phyloP scores from a whole-genome alignment of 768 basidiomycete species.

The Imleria badia region DNA sequence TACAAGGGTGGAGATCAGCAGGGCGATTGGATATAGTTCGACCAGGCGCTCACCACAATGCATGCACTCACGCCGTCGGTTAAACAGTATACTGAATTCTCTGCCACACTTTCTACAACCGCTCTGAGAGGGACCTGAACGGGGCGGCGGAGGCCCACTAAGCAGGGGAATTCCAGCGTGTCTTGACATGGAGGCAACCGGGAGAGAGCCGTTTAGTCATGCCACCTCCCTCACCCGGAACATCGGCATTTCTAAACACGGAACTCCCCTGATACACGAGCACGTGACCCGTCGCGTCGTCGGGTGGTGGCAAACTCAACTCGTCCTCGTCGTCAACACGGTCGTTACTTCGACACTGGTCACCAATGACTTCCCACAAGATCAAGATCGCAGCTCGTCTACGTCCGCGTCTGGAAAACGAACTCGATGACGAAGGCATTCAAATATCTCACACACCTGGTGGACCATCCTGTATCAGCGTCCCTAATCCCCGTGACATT shows the following conservation, averaged over 20 bases:
- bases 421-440: conserved; percentile 62
- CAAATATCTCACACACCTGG: conserved; percentile 47
- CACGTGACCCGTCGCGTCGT: conserved; percentile 32
- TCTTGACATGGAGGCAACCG: conserved; percentile 19
- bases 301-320: conserved; percentile 24
- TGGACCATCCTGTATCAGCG: conserved; percentile 52
- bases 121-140: conserved; percentile 24
- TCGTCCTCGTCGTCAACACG: too few species aligned
- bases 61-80: conserved; percentile 63
- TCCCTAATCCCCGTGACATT: conserved; percentile 68
- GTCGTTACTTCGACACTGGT: too few species aligned
- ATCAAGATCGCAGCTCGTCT: conserved; percentile 74
- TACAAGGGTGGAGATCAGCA: conserved; percentile 25
- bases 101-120: conserved; percentile 70
- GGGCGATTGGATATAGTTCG: background rate
- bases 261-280: background rate
- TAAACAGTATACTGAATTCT: conserved; percentile 69
- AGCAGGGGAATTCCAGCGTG: conserved; percentile 62
- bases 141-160: conserved; percentile 59
- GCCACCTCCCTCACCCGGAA: background rate
- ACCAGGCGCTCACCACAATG: conserved; percentile 61
- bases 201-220: conserved; percentile 1
- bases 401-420: conserved; percentile 60
- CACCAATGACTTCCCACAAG: conserved; percentile 39
- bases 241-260: conserved; percentile 14